Evolutionary conservation across 805 yeast genomes (phyloP).

Genomic region (Wickerhamiella australiensis): DNA sequence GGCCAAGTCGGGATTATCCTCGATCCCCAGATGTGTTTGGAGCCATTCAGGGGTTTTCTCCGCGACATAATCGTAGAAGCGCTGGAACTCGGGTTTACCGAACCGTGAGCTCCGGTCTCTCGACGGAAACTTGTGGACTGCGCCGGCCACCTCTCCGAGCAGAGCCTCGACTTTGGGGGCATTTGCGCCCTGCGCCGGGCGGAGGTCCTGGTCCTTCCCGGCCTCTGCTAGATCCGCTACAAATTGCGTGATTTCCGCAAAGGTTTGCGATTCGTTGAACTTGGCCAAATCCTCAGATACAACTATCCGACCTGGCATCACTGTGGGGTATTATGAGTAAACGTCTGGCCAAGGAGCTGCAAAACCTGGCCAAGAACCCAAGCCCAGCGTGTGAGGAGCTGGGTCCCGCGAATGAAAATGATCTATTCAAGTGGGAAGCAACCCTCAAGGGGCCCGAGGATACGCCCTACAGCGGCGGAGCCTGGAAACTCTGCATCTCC

Average conservation of each 20-base stretch:
- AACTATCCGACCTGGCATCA: constrained; percentile 36
- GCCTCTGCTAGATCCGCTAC: constrained; percentile 47
- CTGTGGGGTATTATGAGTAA: constrained; percentile 18
- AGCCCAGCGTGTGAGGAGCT: constrained; percentile 25
- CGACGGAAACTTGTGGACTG: constrained; percentile 55
- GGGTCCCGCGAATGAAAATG: constrained; percentile 20
- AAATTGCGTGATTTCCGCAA: constrained; percentile 41
- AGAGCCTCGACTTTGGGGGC: constrained; percentile 29
- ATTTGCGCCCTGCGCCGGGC: constrained; percentile 18
- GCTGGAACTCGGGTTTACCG: constrained; percentile 82
- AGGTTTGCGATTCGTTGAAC: constrained; percentile 46
- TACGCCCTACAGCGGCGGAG: constrained; percentile 37
- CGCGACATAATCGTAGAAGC: constrained; percentile 58
- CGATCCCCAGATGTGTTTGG: background rate
- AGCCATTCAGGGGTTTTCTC: constrained; percentile 23
- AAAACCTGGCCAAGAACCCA: constrained; percentile 20
- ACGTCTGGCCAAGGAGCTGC: constrained; percentile 25
- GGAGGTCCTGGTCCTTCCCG: constrained; percentile 49
- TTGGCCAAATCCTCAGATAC: constrained; percentile 46
- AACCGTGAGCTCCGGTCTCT: constrained; percentile 60
- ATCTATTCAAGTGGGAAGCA: constrained; percentile 25
- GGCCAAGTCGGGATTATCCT: constrained; percentile 34
- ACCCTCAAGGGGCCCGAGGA: constrained; percentile 30
- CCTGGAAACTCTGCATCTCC: constrained; percentile 36
- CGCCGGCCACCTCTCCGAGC: constrained; percentile 32